A percentile compares a stretch with the other conserved stretches of the same genome.
Conservation (phyloP, 2,329 filamentous ascomycete species). For the Parascedosporium putredinis region DNA sequence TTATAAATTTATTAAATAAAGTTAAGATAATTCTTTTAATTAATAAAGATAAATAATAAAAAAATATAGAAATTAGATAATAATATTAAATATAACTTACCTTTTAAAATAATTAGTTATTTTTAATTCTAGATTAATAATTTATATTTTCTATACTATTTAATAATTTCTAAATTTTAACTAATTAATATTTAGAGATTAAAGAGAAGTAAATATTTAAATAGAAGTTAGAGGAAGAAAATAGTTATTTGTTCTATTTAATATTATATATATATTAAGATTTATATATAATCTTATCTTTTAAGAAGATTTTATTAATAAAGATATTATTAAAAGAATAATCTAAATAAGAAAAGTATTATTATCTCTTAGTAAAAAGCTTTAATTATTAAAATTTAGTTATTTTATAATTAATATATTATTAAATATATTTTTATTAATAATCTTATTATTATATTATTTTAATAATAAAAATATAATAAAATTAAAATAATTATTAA, state of each 20-base stretch:
- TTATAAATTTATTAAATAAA: conserved; percentile 3
- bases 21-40: neutral
- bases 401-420: conserved; percentile 1
- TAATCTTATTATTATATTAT: neutral
- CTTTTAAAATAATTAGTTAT: no score
- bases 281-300: neutral
- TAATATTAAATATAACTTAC: no score
- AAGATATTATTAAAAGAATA: neutral
- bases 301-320: conserved; percentile 4
- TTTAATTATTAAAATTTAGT: conserved; percentile 1
- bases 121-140: no score
- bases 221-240: conserved; percentile 3
- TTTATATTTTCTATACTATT: no score
- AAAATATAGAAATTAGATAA: conserved; percentile 1
- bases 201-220: conserved; percentile 1
- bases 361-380: conserved; percentile 5
- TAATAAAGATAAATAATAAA: no score
- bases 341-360: neutral
- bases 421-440: conserved; percentile 4
- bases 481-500: conserved; percentile 4
- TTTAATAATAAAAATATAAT: neutral
- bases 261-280: conserved; percentile 2
- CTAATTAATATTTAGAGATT: neutral
- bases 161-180: no score
- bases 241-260: no score